Base-by-base conservation (phyloP, 805 yeast genomes). In the Spencermartinsiella europaea region DNA sequence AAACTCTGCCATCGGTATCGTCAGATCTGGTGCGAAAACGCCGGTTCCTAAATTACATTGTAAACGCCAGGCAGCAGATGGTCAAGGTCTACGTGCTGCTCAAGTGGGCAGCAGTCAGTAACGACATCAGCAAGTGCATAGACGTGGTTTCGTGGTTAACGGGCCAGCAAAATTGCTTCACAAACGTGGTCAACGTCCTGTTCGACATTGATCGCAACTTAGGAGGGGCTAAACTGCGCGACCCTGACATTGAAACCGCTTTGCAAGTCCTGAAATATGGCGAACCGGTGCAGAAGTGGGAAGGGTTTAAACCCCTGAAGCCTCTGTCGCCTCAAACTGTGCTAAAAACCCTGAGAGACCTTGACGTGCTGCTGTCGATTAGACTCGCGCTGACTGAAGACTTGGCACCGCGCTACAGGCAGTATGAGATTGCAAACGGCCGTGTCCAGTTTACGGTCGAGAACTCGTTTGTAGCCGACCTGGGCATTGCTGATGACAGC, bases 101-200 rank as follows among this genome's bases (percentile, higher is more conserved):
- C 44, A 90, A 91, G 65, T 93, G 99, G 99, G 78, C 89, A 2
- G 75, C 78, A 10, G 82, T 80, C 28, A 74, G 90, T 3, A 73
- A 78, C 40, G 86, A 83, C 43, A 80, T 91, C 49, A 79, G 83
- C 38, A 75, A 74, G 44, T 71, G 90, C 51, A 89, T 93, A 46
- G 98, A 93, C 67, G 72, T 91, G 17, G 77, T 95, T 49, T 84
- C 85, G 52, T 93, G 95, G 93, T 73, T 93, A 35, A 72, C 93
- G 51, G 81, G 80, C 41, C 95, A 88, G 57, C 85, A 86, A 58
- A 79, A 76, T 59, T 75, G 74, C 61, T 90, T 74, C 57, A 83
- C 65, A 48, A 80, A 73, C 57, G 81, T 67, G 34, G 77, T 83
- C 16, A 75, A 81, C 67, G 81, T 84, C 10, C 69, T 89, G 34